Base-by-base conservation (phyloP, 768 basidiomycete species). In the Coprinopsis marcescibilis region DNA sequence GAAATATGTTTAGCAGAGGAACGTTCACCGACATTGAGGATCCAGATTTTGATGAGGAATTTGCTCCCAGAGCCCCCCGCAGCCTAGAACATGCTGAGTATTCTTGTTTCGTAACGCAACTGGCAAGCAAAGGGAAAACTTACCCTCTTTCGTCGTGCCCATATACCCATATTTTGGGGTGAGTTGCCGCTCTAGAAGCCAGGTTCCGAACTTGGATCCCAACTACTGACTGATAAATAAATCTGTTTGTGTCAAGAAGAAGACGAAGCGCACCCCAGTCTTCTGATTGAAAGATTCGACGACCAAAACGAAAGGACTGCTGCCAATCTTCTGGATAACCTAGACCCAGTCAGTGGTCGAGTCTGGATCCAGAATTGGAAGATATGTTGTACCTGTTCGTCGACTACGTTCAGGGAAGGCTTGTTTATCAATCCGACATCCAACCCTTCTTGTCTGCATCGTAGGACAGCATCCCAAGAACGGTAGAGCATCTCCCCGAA, bases 401-500 rank as follows among this genome's bases (percentile, higher is more conserved):
- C 90, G 11, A 92, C 80, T 21, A 89, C 60, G 63, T 91, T 91
- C 55, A 92, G 68, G 21, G 83, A 83, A 3, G 86, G 72, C 67
- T 92, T 93, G 71, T 93, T 93, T 64, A 93, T 78, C 65, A 93
- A 60, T 11, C 89, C 90, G 39, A 92, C 86, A 56, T 91, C 76
- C 42, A 90, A 53, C 2, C 89, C 89, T 53, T 79, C 66, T 65
- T 83, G 66, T 52, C 86, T 72, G 59, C 80, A 79, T 23, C 80
- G 73, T 48, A 89, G 64, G 35, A 92, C 89, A 12, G 90, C 90
- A 58, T 93, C 90, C 67, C 74, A 85, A 33, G 84, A 76, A 50
- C 90, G 73, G 64, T 92, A 88, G 17, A 91, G 66, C 85, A 88
- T 88, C 64, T 92, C 89, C 14, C 90, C 90, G 55, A 84, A 91